A percentile compares a stretch with the other conserved stretches of the same genome.
phyloP scores from a whole-genome alignment of 108 stramenopile species.

The Cylindrotheca closterium region DNA sequence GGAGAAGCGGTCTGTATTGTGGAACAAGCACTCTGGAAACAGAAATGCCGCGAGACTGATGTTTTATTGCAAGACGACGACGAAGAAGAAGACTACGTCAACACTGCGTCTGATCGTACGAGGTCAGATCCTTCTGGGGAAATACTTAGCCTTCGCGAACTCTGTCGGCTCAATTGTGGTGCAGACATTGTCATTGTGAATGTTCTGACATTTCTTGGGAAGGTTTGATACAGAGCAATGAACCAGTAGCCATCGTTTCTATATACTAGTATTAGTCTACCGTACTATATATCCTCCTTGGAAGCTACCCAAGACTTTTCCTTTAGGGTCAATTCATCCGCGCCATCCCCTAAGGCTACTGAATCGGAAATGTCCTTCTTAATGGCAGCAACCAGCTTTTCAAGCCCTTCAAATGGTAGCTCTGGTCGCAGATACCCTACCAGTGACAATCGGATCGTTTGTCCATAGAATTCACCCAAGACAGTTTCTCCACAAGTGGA shows the following conservation, averaged over 20 bases:
- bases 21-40: background rate
- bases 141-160: background rate
- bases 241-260: too few relatives aligned
- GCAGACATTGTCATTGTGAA: background rate
- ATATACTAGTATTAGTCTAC: too few relatives aligned
- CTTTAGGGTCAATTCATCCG: constrained; percentile 14
- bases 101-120: background rate
- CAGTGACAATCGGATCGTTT: constrained; percentile 65
- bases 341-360: constrained; percentile 34
- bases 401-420: constrained; percentile 84
- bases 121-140: background rate
- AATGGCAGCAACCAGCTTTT: constrained; percentile 80
- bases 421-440: constrained; percentile 86
- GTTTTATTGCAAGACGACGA: too few relatives aligned
- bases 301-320: constrained; percentile 54
- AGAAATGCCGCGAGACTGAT: too few relatives aligned
- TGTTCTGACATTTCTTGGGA: background rate
- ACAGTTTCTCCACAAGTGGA: constrained; percentile 71
- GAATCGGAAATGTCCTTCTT: constrained; percentile 63
- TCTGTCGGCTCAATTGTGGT: background rate
- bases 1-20: background rate
- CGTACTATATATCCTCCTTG: constrained; percentile 11
- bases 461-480: constrained; percentile 83
- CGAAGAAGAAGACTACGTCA: background rate
- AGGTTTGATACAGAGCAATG: too few relatives aligned